Evolutionary conservation across 768 basidiomycete genomes (phyloP).

Genomic region (Xerocomellus amylosporus): DNA sequence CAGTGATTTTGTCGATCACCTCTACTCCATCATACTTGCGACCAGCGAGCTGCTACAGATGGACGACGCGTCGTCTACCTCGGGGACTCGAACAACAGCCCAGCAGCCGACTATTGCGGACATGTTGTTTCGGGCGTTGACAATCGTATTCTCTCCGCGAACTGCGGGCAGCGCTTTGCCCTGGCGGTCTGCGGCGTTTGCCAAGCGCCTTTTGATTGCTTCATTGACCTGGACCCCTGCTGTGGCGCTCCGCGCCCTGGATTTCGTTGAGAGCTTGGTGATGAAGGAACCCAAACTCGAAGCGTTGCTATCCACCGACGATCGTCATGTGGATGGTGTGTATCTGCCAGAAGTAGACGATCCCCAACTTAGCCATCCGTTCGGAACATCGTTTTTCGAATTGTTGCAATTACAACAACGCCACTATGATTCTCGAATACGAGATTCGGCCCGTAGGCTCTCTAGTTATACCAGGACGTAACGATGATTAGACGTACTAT

Average conservation of each 20-base stretch:
- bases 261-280: constrained; percentile 70
- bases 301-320: constrained; percentile 82
- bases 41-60: constrained; percentile 65
- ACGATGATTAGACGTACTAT: constrained; percentile 28
- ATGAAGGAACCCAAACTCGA: constrained; percentile 78
- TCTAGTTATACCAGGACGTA: constrained; percentile 43
- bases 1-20: constrained; percentile 76
- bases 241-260: constrained; percentile 63
- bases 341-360: constrained; percentile 87
- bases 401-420: constrained; percentile 56
- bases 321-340: constrained; percentile 78
- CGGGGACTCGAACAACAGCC: constrained; percentile 25
- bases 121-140: constrained; percentile 83
- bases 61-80: constrained; percentile 45
- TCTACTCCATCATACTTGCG: constrained; percentile 80
- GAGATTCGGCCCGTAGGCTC: constrained; percentile 62
- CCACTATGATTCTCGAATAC: constrained; percentile 67
- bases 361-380: constrained; percentile 77
- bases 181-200: constrained; percentile 85
- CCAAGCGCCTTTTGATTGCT: constrained; percentile 84
- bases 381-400: constrained; percentile 88
- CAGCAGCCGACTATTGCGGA: constrained; percentile 47
- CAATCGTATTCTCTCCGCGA: constrained; percentile 77
- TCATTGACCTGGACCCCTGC: constrained; percentile 78
- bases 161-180: constrained; percentile 55